Percentiles rank a stretch among this genome's conserved stretches.
Conservation (phyloP, 768 basidiomycete species). For the Tulasnella sp. region DNA sequence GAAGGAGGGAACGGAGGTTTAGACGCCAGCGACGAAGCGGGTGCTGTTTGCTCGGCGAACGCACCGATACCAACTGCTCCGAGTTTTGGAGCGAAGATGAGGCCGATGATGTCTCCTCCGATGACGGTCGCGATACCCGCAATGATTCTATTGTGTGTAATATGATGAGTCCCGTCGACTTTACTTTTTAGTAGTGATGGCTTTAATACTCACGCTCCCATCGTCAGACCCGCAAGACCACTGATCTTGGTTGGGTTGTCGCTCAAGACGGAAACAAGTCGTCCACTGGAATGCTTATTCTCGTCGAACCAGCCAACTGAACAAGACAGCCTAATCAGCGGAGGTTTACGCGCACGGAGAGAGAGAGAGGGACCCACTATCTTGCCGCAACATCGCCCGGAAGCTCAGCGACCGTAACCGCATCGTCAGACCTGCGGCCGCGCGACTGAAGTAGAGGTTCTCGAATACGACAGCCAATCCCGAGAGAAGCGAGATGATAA, state of each 20-base stretch:
- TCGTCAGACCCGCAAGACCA: slow-evolving; percentile 76
- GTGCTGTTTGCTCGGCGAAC: slow-evolving; percentile 16
- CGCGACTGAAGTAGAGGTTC: slow-evolving; percentile 53
- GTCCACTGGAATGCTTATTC: slow-evolving; percentile 69
- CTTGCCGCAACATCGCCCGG: slow-evolving; percentile 74
- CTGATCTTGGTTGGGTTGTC: slow-evolving; percentile 85
- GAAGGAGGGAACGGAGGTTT: neutral
- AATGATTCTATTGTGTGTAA: slow-evolving; percentile 55
- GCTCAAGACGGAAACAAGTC: slow-evolving; percentile 63
- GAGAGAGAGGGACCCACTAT: slow-evolving; percentile 42
- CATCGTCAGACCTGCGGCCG: slow-evolving; percentile 59
- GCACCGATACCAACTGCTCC: slow-evolving; percentile 71
- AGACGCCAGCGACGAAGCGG: neutral
- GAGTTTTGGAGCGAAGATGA: slow-evolving; percentile 64
- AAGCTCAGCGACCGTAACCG: slow-evolving; percentile 64
- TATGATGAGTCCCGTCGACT: neutral
- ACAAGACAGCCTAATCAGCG: neutral
- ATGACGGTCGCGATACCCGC: slow-evolving; percentile 64
- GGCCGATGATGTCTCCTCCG: slow-evolving; percentile 56
- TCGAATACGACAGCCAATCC: slow-evolving; percentile 50
- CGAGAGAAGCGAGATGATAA: slow-evolving; percentile 65
- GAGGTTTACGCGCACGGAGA: neutral
- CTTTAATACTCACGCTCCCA: slow-evolving; percentile 40
- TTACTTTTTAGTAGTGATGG: neutral
- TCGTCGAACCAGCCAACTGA: slow-evolving; percentile 76